A percentile compares a stretch with the other conserved stretches of the same genome.
Conservation (phyloP, 2,329 filamentous ascomycete genomes). For the Cercospora citrullina region DNA sequence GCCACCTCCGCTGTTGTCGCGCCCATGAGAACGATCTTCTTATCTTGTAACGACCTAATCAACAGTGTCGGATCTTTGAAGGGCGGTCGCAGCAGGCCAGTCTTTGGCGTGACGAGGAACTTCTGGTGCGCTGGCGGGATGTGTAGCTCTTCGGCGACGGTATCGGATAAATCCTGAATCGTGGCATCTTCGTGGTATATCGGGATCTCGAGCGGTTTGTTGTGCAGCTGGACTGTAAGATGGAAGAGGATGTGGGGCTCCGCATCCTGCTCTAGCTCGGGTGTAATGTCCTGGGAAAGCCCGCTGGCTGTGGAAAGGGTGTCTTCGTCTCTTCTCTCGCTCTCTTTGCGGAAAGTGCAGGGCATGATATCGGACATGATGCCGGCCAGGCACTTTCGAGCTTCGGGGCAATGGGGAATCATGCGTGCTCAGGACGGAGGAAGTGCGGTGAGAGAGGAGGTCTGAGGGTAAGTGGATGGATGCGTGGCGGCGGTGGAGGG, state of each 20-base stretch:
- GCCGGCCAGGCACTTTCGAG: slow-evolving; percentile 15
- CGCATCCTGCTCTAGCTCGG: slow-evolving; percentile 22
- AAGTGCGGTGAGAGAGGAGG: neutral
- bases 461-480: neutral
- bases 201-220: slow-evolving; percentile 50
- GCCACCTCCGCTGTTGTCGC: slow-evolving; percentile 61
- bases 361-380: slow-evolving; percentile 17
- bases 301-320: slow-evolving; percentile 8
- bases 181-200: slow-evolving; percentile 53
- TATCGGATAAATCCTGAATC: slow-evolving; percentile 59
- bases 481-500: neutral
- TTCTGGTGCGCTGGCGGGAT: slow-evolving; percentile 68
- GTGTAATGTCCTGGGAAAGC: slow-evolving; percentile 20
- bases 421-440: slow-evolving; percentile 7
- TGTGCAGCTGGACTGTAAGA: slow-evolving; percentile 58
- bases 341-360: slow-evolving; percentile 16
- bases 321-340: slow-evolving; percentile 14
- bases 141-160: slow-evolving; percentile 57
- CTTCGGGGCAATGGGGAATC: slow-evolving; percentile 18
- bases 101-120: slow-evolving; percentile 63
- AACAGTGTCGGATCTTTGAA: slow-evolving; percentile 60
- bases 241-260: slow-evolving; percentile 35
- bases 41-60: slow-evolving; percentile 53
- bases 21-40: slow-evolving; percentile 67
- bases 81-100: slow-evolving; percentile 64